Evolutionary conservation across 768 basidiomycete genomes (phyloP).

Genomic region (Clathrus columnatus): DNA sequence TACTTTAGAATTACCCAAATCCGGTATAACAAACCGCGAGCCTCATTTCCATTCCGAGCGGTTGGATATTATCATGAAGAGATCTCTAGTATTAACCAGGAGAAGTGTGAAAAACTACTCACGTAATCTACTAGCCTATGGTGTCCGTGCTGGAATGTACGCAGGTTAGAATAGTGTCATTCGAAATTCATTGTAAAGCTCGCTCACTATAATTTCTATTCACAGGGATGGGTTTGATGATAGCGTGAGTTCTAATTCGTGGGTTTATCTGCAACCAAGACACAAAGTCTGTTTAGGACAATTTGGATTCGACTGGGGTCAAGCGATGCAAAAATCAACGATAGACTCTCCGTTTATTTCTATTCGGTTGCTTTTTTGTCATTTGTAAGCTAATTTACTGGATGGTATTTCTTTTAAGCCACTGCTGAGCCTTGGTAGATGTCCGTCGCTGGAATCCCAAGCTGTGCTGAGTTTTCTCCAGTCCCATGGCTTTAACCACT

Average conservation of each 20-base stretch:
- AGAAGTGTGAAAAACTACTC: slow-evolving; percentile 41
- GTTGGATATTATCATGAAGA: slow-evolving; percentile 30
- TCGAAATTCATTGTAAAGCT: too few species aligned
- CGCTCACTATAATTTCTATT: too few species aligned
- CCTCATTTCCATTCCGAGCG: not conserved
- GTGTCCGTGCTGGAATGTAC: slow-evolving; percentile 50
- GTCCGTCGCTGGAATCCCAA: slow-evolving; percentile 53
- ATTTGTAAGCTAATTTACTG: slow-evolving; percentile 10
- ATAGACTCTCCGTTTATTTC: slow-evolving; percentile 45
- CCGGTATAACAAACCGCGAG: not conserved
- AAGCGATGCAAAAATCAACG: slow-evolving; percentile 34
- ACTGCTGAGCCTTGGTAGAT: too few species aligned
- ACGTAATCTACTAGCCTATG: slow-evolving; percentile 50
- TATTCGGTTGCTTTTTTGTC: slow-evolving; percentile 48
- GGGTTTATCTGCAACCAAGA: slow-evolving; percentile 30
- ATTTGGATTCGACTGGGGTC: slow-evolving; percentile 28
- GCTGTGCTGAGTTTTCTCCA: slow-evolving; percentile 21
- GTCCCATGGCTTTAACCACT: not conserved
- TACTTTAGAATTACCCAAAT: not conserved
- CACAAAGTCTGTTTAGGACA: not conserved
- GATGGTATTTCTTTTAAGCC: slow-evolving; percentile 11
- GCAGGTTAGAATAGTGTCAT: too few species aligned
- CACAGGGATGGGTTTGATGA: slow-evolving; percentile 23
- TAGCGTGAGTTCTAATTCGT: too few species aligned
- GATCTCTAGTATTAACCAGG: slow-evolving; percentile 38